phyloP scores from a whole-genome alignment of 371 early-diverging fungal species.

The Nematocida sp. region DNA sequence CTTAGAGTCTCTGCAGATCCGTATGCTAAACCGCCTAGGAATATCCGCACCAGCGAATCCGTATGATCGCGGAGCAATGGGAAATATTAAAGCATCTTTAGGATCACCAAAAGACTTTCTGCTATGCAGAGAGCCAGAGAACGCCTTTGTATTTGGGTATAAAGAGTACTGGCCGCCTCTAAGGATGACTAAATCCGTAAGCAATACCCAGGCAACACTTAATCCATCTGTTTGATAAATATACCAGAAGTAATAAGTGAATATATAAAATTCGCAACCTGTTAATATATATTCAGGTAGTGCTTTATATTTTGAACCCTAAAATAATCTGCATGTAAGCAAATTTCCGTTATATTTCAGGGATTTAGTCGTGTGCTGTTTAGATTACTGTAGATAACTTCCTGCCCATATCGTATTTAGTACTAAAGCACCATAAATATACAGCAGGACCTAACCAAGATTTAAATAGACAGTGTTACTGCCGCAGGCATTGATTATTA shows the following conservation, averaged over 20 bases:
- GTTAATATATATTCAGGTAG: too few species aligned
- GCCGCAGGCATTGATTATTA: too few species aligned
- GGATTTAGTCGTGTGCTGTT: too few species aligned
- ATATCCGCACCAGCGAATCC: slow-evolving; percentile 45
- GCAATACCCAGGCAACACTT: not conserved
- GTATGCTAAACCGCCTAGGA: slow-evolving; percentile 13
- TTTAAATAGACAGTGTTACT: too few species aligned
- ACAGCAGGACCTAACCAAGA: too few species aligned
- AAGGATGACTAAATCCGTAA: not conserved
- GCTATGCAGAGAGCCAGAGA: slow-evolving; percentile 35
- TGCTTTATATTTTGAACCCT: too few species aligned
- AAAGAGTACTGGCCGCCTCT: slow-evolving; percentile 62
- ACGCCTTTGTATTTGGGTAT: slow-evolving; percentile 24
- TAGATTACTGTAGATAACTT: too few species aligned
- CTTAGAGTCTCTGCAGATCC: slow-evolving; percentile 56
- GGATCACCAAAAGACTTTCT: slow-evolving; percentile 56
- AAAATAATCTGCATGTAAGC: too few species aligned
- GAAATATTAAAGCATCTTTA: slow-evolving; percentile 53
- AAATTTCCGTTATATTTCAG: too few species aligned
- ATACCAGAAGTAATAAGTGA: not conserved
- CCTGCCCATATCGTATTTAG: too few species aligned
- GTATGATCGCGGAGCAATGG: slow-evolving; percentile 54
- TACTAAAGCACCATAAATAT: too few species aligned
- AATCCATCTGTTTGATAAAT: not conserved
- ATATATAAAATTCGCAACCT: not conserved